These are phyloP conservation scores for Fagus sylvatica DNA, from an alignment of 306 rosid genomes.

Conservation along the genomic window DNA sequence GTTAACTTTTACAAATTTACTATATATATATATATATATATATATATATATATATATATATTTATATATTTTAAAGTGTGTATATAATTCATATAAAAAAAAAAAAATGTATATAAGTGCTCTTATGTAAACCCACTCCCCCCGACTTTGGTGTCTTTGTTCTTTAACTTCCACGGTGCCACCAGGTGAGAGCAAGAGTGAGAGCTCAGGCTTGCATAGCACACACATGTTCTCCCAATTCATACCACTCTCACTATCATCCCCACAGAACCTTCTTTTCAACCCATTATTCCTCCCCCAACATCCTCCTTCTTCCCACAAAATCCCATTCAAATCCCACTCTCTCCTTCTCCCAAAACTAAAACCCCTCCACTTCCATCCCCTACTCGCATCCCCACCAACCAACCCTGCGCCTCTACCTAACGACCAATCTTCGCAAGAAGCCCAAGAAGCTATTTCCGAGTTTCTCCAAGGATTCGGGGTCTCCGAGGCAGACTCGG, in stretches of 20 bases:
- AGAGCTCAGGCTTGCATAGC: no score
- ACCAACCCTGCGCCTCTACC: constrained; percentile 1
- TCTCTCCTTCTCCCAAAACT: neutral
- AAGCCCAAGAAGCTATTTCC: constrained; percentile 57
- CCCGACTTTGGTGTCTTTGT: no score
- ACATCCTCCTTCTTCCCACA: neutral
- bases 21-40: no score
- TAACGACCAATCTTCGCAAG: constrained; percentile 24
- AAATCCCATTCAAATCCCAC: constrained; percentile 1
- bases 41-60: no score
- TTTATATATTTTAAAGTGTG: no score
- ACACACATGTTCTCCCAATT: constrained; percentile 11
- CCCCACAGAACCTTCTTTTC: constrained; percentile 3
- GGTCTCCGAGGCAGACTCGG: constrained; percentile 51
- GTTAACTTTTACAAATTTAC: no score
- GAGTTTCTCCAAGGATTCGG: constrained; percentile 52
- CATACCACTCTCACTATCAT: constrained; percentile 5
- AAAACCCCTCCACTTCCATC: no score
- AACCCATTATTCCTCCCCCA: neutral
- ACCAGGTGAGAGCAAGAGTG: no score
- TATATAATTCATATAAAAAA: no score
- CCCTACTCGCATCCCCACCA: constrained; percentile 28
- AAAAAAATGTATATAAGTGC: no score
- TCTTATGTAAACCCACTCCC: no score
- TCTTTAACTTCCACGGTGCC: no score